Conservation (phyloP, 2,329 filamentous ascomycete genomes). For the Trichocomaceae sp. region DNA sequence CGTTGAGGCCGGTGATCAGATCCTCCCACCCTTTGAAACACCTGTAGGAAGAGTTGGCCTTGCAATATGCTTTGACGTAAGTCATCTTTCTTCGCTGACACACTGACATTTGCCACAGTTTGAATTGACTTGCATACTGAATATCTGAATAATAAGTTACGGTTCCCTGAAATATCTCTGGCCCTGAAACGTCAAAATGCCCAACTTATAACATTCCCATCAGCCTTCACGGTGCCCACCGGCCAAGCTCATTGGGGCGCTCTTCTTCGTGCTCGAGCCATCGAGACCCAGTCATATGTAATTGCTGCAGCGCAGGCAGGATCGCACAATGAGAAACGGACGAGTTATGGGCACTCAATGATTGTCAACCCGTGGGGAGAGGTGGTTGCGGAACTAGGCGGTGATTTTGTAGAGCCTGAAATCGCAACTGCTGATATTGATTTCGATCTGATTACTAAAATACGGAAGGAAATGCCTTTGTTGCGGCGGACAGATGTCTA, state of each 20-base stretch:
- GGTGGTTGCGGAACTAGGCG: constrained; percentile 58
- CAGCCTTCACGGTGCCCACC: constrained; percentile 82
- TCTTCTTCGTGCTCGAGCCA: constrained; percentile 70
- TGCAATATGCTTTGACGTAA: constrained; percentile 79
- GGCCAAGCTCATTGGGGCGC: constrained; percentile 81
- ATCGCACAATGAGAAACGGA: constrained; percentile 64
- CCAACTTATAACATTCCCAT: constrained; percentile 77
- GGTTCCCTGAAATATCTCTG: constrained; percentile 70
- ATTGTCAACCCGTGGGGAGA: constrained; percentile 83
- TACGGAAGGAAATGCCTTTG: constrained; percentile 52
- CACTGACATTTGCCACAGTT: neutral
- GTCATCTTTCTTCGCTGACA: constrained; percentile 18
- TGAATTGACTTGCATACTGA: neutral
- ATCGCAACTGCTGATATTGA: constrained; percentile 51
- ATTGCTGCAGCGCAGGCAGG: constrained; percentile 80
- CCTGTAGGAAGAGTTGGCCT: constrained; percentile 68
- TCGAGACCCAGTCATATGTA: constrained; percentile 84
- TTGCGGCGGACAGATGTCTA: constrained; percentile 49
- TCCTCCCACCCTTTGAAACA: constrained; percentile 66
- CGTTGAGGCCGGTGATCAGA: constrained; percentile 59
- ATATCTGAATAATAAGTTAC: constrained; percentile 49
- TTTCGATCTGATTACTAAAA: constrained; percentile 45
- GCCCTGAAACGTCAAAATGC: constrained; percentile 60
- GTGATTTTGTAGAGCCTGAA: constrained; percentile 40
- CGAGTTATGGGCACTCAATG: constrained; percentile 79